Evolutionary conservation across 176 grass and related monocot genomes (phyloP).

Genomic region (Cymbopogon citratus): DNA sequence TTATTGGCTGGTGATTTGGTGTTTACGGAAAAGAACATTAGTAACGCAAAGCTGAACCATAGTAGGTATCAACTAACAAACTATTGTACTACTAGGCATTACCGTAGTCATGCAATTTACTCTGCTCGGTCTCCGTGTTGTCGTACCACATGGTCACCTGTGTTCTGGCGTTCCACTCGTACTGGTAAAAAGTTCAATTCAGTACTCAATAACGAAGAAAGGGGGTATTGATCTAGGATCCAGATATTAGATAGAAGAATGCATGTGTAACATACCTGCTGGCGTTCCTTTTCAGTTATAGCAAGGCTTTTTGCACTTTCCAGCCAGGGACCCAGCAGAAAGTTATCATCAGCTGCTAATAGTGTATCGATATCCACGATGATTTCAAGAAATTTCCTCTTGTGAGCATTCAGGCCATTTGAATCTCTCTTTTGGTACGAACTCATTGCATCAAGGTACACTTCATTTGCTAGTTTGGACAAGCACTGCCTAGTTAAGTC

Average conservation of each 20-base stretch:
- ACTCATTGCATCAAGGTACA: conserved; percentile 58
- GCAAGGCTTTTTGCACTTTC: conserved; percentile 81
- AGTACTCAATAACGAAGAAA: neutral
- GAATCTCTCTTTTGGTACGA: conserved; percentile 62
- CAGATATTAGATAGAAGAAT: conserved; percentile 2
- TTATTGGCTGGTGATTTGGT: conserved; percentile 58
- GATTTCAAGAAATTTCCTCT: conserved; percentile 72
- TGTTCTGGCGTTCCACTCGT: conserved; percentile 94
- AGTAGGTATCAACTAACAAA: conserved; percentile 2
- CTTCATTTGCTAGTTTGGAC: conserved; percentile 91
- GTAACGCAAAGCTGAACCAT: neutral
- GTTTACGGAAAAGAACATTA: neutral
- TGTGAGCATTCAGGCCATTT: conserved; percentile 38
- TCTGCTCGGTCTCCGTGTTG: conserved; percentile 75
- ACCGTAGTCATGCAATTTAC: conserved; percentile 94
- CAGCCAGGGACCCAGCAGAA: conserved; percentile 91
- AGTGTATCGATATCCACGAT: conserved; percentile 76
- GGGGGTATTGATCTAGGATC: neutral
- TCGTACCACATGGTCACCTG: conserved; percentile 99
- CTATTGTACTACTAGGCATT: neutral
- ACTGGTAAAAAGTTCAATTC: conserved; percentile 38
- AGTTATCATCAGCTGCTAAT: conserved; percentile 80
- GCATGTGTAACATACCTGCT: conserved; percentile 45
- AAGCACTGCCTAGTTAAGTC: conserved; percentile 81
- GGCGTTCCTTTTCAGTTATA: conserved; percentile 41